Evolutionary conservation across 1,284 basidiomycete species (phyloP).

Genomic region (Pseudozyma sp.): DNA sequence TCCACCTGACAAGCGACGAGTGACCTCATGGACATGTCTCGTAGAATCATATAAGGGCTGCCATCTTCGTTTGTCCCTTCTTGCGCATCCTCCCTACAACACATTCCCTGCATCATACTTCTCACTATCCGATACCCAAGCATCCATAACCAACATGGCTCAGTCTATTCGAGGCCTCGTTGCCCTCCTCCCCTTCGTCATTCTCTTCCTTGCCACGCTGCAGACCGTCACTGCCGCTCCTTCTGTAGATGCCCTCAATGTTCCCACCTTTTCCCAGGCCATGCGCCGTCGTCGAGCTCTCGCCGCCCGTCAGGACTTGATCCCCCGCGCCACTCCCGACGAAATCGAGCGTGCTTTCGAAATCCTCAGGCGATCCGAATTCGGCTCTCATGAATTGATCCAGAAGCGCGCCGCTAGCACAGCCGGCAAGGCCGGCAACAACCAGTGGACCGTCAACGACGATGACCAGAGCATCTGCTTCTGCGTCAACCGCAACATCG

Average conservation of each 20-base stretch:
- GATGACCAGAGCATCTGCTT: conserved; percentile 36
- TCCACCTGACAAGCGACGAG: too few species aligned
- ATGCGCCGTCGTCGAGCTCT: conserved; percentile 20
- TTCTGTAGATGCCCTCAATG: not conserved
- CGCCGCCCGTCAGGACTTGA: conserved; percentile 17
- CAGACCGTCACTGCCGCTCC: conserved; percentile 6
- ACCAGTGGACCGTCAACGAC: conserved; percentile 34
- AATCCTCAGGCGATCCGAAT: conserved; percentile 28
- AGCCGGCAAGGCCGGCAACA: conserved; percentile 15
- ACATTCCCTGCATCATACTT: too few species aligned
- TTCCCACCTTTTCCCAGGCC: conserved; percentile 12
- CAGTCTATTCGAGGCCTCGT: conserved; percentile 13
- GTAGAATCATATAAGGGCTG: too few species aligned
- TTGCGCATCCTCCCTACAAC: too few species aligned
- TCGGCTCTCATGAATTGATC: conserved; percentile 13
- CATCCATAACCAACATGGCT: conserved; percentile 14
- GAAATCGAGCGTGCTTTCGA: conserved; percentile 31
- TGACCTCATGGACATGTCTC: too few species aligned
- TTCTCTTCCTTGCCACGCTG: conserved; percentile 8
- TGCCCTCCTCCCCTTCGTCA: conserved; percentile 16
- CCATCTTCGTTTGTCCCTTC: too few species aligned
- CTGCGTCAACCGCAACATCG: conserved; percentile 29
- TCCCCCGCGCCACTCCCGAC: conserved; percentile 21
- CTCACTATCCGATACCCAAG: not conserved
- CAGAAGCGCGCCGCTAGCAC: conserved; percentile 21